These are phyloP conservation scores for Tolypocladium cylindrosporum DNA, from an alignment of 2,329 filamentous ascomycete genomes.

Conservation along the genomic window DNA sequence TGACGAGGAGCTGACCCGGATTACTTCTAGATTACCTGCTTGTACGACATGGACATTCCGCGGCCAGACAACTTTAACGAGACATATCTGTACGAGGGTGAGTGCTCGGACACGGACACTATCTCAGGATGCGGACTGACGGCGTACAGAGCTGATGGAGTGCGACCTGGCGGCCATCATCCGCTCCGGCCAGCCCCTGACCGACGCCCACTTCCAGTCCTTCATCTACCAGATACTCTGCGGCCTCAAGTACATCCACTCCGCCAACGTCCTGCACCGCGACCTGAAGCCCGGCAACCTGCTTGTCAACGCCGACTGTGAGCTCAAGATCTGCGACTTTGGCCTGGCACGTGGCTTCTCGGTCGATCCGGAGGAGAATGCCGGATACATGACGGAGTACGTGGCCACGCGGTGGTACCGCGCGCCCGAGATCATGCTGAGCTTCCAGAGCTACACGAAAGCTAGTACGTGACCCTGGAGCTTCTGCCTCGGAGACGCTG, in stretches of 20 bases:
- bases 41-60: conserved; percentile 99
- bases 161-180: conserved; percentile 98
- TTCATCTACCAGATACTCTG: conserved; percentile 99
- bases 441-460: conserved; percentile 99
- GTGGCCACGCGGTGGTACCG: conserved; percentile 93
- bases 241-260: conserved; percentile 98
- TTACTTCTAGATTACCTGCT: conserved; percentile 72
- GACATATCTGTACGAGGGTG: conserved; percentile 96
- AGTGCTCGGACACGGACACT: conserved; percentile 13
- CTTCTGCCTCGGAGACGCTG: neutral
- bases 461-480: conserved; percentile 62
- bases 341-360: conserved; percentile 94
- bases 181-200: conserved; percentile 89
- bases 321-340: conserved; percentile 99
- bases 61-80: conserved; percentile 97
- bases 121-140: neutral
- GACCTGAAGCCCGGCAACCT: conserved; percentile 96
- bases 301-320: conserved; percentile 96
- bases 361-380: conserved; percentile 94
- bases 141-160: conserved; percentile 80
- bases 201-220: conserved; percentile 97
- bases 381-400: conserved; percentile 99
- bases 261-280: conserved; percentile 91
- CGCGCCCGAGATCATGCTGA: conserved; percentile 98
- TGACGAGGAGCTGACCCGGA: neutral